Evolutionary conservation across 768 basidiomycete species (phyloP), one percentile per base, ranked within the genome.

Genomic region (Kwoniella dendrophila): DNA sequence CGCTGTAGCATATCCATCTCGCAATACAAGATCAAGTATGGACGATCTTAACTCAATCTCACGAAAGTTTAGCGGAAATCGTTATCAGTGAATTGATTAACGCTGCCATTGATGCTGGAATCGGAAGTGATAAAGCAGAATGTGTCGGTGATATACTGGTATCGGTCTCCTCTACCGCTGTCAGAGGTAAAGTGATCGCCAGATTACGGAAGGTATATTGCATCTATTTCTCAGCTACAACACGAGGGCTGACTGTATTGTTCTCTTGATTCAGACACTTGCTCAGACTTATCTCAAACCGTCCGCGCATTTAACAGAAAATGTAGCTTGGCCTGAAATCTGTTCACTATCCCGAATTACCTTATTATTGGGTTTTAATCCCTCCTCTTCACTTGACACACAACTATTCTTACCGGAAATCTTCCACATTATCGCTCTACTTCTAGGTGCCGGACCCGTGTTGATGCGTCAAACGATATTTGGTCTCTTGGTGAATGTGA

Each of bases 361-460:
- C 41, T 83, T 90, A 11, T 83, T 87, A 10, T 85, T 90, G 20
- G 85, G 87, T 52, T 87, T 89, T 64, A 85, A 87, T 48, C 83
- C 86, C 0, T 84, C 84, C 48, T 84, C 87, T 32, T 81, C 85
- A 2, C 82, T 83, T 12, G 86, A 87, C 63, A 86, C 85, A 53
- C 89, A 90, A 68, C 81, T 93, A 27, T 92, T 87, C 72, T 84
- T 92, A 3, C 89, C 93, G 0, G 93, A 96, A 75, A 82, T 90
- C 32, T 82, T 87, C 44, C 90, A 96, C 76, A 81, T 90, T 38
- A 85, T 90, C 64, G 87, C 88, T 4, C 81, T 94, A n/a, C 82
- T 89, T 1, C 85, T 88, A 6, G 89, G 85, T 10, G 86, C 86
- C 34, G 93, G 93, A 11, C 85, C 88, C 5, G 79, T 86, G 0